Evolutionary conservation across 129 eudicot species (phyloP), one percentile per base, ranked within the genome.

Genomic region (Artemisia annua): DNA sequence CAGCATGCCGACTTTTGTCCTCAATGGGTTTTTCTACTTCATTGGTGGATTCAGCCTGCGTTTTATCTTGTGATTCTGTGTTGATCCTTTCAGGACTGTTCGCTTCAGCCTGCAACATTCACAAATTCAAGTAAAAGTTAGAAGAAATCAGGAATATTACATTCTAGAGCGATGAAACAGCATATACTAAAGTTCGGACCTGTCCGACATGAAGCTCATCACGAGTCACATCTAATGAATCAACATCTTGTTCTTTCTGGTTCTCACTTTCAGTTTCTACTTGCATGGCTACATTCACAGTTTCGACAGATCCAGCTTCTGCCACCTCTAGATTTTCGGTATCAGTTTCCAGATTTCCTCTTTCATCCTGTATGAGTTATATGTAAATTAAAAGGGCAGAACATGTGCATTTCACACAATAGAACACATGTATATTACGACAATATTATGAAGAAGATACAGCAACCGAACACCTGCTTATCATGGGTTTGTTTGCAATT

Each of bases 61-160:
- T 54, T 6, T 43, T 54, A 30, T 70, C 51, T 48, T 60, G 35
- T 48, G 78, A 63, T 74, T 51, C 51, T 51, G 61, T 19, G 49
- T 61, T 39, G 13, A 68, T 48, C 44, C 19, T 39, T 35, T 70
- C 75, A 35, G 54, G 32, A 18, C 19, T 66, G 2, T 44, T 43
- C 32, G 11, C 46, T 18, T 74, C 78, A 63, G 62, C 78, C 78
- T 75, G 65, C 55, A 63, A 19, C 48, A 66, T 66, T 55, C 26
- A 75, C 53, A 75, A 17, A 75, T 39, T 3, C 57, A 75, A 75
- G 53, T 52, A 14, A 30, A 39, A 74, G 28, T 39, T 24, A 46
- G 10, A 51, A 54, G 28, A 32, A 64, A 15, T 8, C 11, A 61
- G 49, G 50, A 58, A 71, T 19, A 32, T 63, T 13, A 26, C 18